Base-by-base conservation (phyloP, 2,329 filamentous ascomycete species). In the Colletotrichum sansevieriae region DNA sequence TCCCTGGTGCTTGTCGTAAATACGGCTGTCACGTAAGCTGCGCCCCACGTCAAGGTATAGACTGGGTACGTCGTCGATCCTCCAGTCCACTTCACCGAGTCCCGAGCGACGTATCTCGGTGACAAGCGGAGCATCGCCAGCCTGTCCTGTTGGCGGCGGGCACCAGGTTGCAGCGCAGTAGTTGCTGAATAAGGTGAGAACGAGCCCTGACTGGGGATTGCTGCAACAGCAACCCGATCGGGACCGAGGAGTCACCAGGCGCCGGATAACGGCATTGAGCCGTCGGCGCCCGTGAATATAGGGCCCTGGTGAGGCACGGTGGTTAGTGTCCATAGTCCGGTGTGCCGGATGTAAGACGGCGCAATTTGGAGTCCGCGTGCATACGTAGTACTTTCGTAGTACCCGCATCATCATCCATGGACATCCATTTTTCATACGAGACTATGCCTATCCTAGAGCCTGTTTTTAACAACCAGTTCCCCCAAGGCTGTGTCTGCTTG, bases 91-190 rank as follows among this genome's bases (percentile, higher is more conserved):
- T 54, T 39, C 47, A 68, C 63, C 57, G 66, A 66, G 43, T 44
- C 37, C 63, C 56, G 58, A 68, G 63, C 67, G 67, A 69, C 10
- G 20, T 43, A 22, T 37, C 63, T 69, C 63, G 66, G 66, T 69
- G 63, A 69, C 63, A 65, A 43, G 56, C 65, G 47, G 55, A 65
- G 2, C 52, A 33, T 54, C 49, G 49, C 49, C 49, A 55, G 52
- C 35, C 13, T 35, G 49, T n/a, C 49, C 3, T 37, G 46, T 37
- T 11, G 22, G 46, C 47, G 47, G 18, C 8, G 62, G 35, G 49
- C 56, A 55, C 13, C 49, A 55, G 35, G 61, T 54, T 60, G 55
- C 65, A 68, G 65, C 46, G 61, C 54, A 65, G 65, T 22, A 68
- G 47, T 33, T 62, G 55, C 63, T 68, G 47, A 61, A 29, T 49